Evolutionary conservation across 306 rosid genomes (phyloP).

Genomic region (Vigna nakashimae): DNA sequence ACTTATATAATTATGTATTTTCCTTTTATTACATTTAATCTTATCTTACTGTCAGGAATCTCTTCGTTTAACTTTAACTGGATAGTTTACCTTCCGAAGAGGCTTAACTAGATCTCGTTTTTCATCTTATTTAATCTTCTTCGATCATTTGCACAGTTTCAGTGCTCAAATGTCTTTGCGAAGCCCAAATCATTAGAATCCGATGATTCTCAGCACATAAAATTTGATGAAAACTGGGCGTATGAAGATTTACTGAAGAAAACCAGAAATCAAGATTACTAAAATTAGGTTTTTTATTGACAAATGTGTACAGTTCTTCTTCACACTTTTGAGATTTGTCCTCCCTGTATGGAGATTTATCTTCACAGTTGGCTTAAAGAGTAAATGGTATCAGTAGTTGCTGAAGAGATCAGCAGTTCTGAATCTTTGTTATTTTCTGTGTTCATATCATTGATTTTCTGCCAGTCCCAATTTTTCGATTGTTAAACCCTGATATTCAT

Average conservation of each 20-base stretch:
- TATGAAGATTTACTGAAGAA: not conserved
- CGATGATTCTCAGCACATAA: not conserved
- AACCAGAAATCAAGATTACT: not conserved
- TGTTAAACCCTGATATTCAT: no score
- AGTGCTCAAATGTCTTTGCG: not conserved
- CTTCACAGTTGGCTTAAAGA: not conserved
- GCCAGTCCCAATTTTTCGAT: no score
- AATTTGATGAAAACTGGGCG: not conserved
- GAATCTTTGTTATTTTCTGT: not conserved
- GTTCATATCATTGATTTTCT: not conserved
- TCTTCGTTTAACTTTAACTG: not conserved
- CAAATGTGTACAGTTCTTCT: not conserved
- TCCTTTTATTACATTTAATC: not conserved
- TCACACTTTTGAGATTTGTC: not conserved
- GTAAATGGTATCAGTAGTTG: not conserved
- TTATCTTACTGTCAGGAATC: not conserved
- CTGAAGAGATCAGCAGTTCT: not conserved
- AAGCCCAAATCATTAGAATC: not conserved
- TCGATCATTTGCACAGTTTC: not conserved
- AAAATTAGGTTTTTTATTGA: not conserved
- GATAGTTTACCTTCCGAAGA: no score
- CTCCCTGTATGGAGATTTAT: not conserved
- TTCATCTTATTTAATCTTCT: not conserved
- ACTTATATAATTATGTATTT: no score
- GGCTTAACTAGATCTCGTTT: not conserved